Conservation (phyloP, 2,329 filamentous ascomycete genomes). For the Penicillium paneum region DNA sequence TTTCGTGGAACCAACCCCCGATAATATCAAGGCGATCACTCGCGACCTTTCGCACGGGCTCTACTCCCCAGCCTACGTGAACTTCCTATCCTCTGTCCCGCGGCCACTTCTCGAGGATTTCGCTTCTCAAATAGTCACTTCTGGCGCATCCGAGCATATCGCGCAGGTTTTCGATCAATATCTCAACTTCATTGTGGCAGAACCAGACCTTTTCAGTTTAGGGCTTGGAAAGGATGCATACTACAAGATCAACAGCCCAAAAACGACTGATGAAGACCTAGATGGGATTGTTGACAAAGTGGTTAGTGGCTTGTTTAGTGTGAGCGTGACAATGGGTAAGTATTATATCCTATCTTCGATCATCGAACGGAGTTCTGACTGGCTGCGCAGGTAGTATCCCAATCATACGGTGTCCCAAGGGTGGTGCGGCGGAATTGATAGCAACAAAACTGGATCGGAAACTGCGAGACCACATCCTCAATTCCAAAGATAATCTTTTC, state of each 20-base stretch:
- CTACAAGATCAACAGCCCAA: constrained; percentile 91
- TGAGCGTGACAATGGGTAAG: constrained; percentile 94
- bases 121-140: constrained; percentile 77
- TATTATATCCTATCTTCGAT: background rate
- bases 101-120: constrained; percentile 92
- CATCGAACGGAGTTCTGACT: constrained; percentile 6
- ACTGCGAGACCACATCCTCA: constrained; percentile 90
- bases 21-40: constrained; percentile 80
- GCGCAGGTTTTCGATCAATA: constrained; percentile 95
- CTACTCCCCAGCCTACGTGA: constrained; percentile 92
- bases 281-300: constrained; percentile 85
- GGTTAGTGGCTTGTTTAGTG: constrained; percentile 94
- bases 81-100: constrained; percentile 92
- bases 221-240: constrained; percentile 93
- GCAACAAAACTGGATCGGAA: constrained; percentile 92
- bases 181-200: constrained; percentile 92
- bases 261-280: constrained; percentile 84
- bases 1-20: constrained; percentile 80
- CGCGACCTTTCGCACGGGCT: constrained; percentile 80
- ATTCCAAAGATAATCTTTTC: constrained; percentile 97
- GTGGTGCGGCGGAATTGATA: constrained; percentile 89
- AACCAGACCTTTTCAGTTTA: constrained; percentile 91
- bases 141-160: constrained; percentile 83
- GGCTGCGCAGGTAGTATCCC: constrained; percentile 72
- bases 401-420: constrained; percentile 91